Conservation (phyloP, 345 rosid genomes). For the Lumnitzera littorea region DNA sequence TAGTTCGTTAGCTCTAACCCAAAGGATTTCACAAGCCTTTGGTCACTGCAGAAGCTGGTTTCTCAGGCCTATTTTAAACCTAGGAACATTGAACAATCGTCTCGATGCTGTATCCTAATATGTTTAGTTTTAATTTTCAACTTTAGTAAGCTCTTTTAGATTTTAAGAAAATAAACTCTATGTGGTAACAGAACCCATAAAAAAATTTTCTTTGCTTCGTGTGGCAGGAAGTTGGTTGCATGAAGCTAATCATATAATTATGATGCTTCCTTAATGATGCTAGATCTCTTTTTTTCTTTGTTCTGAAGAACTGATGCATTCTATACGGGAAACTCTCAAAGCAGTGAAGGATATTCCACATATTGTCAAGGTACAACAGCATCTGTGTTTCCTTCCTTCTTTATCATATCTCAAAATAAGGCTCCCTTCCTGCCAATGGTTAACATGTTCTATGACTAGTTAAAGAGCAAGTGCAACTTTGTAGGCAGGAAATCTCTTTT, state of each 20-base stretch:
- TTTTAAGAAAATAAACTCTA: background rate
- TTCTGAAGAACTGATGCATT: conserved; percentile 77
- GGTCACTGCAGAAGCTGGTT: conserved; percentile 76
- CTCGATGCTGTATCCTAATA: conserved; percentile 85
- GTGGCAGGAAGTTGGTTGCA: no score
- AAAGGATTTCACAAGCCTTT: conserved; percentile 15
- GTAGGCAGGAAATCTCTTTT: no score
- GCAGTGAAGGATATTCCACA: conserved; percentile 78
- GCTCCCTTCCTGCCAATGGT: background rate
- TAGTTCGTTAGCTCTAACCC: conserved; percentile 8
- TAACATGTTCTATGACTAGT: no score
- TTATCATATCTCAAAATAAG: conserved; percentile 4
- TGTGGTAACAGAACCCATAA: no score
- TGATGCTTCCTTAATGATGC: conserved; percentile 31
- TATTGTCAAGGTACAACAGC: conserved; percentile 56
- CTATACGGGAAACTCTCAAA: conserved; percentile 77
- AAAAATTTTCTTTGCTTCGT: no score
- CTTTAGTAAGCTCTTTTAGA: background rate
- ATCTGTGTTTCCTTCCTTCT: conserved; percentile 8
- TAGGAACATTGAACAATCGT: conserved; percentile 64
- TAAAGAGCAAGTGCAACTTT: no score
- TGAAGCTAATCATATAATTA: background rate
- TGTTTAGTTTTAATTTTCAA: conserved; percentile 1
- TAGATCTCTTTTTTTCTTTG: conserved; percentile 81
- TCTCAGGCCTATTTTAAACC: conserved; percentile 83